Conservation (phyloP, 768 basidiomycete genomes). For the Lentinula sp. region DNA sequence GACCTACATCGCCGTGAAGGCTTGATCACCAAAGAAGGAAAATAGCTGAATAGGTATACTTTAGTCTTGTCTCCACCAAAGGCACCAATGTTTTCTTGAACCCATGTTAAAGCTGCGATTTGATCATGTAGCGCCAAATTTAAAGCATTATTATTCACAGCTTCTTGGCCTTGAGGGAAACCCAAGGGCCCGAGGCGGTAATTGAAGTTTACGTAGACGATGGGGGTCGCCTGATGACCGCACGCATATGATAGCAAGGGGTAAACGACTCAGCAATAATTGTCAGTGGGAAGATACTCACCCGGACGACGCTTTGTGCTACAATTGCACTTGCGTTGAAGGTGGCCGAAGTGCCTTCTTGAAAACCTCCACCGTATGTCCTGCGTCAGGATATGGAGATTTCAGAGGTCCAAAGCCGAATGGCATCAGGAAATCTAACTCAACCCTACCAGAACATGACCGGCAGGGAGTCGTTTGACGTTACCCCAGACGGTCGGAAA, state of each 20-base stretch:
- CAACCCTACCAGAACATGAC: conserved; percentile 22
- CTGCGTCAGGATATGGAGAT: not conserved
- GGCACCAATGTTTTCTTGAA: conserved; percentile 15
- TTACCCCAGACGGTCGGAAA: conserved; percentile 38
- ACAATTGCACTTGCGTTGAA: conserved; percentile 29
- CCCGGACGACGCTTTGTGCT: conserved; percentile 28
- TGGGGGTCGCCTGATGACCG: conserved; percentile 17
- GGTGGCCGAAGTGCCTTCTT: conserved; percentile 16
- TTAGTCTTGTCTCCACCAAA: conserved; percentile 6
- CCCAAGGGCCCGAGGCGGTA: conserved; percentile 37
- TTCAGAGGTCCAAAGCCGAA: too few relatives aligned
- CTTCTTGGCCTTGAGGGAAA: conserved; percentile 26
- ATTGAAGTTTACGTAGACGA: conserved; percentile 35
- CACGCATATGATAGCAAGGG: not conserved
- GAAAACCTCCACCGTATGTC: conserved; percentile 30
- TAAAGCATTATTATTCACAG: conserved; percentile 13
- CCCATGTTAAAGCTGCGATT: conserved; percentile 24
- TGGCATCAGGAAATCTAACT: too few relatives aligned
- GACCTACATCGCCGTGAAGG: conserved; percentile 24
- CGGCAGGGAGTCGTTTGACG: conserved; percentile 24
- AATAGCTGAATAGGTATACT: not conserved
- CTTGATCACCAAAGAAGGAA: not conserved
- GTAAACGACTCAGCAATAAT: not conserved
- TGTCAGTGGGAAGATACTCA: conserved; percentile 10
- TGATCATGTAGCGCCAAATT: conserved; percentile 24